These are phyloP conservation scores for Trichoderma harzianum DNA, from an alignment of 2,329 filamentous ascomycete genomes.

Conservation along the genomic window DNA sequence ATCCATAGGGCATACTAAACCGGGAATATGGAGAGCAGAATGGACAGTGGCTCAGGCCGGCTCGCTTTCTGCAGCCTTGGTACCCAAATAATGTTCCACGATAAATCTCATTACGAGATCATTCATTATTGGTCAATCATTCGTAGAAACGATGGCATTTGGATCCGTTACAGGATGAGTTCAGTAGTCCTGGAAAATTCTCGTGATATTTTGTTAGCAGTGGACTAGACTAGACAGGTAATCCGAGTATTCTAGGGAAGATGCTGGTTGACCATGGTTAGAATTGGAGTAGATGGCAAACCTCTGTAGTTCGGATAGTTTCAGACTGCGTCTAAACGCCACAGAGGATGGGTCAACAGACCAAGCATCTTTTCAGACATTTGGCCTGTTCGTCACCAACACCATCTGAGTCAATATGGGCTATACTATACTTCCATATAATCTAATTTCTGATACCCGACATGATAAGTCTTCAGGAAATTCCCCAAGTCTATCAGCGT, in stretches of 20 bases:
- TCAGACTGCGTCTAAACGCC: not conserved
- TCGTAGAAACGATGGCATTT: not conserved
- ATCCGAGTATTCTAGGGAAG: not conserved
- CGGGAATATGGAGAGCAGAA: not conserved
- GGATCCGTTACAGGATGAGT: no score
- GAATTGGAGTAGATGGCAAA: not conserved
- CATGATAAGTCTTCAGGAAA: not conserved
- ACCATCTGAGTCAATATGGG: not conserved
- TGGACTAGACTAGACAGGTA: not conserved
- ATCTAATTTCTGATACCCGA: not conserved
- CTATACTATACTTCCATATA: not conserved
- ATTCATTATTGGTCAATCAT: not conserved
- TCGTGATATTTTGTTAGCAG: not conserved
- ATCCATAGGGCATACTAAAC: not conserved
- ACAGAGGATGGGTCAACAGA: not conserved
- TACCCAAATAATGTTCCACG: not conserved
- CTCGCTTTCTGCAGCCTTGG: not conserved
- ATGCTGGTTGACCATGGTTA: not conserved
- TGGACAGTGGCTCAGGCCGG: not conserved
- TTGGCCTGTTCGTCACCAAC: not conserved
- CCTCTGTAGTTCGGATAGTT: not conserved
- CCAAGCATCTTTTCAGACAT: not conserved
- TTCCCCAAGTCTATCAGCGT: not conserved
- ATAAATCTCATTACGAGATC: not conserved
- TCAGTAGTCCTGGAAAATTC: not conserved